These are phyloP conservation scores for Aspergillus calidoustus DNA, from an alignment of 2,329 filamentous ascomycete species.

Conservation along the genomic window DNA sequence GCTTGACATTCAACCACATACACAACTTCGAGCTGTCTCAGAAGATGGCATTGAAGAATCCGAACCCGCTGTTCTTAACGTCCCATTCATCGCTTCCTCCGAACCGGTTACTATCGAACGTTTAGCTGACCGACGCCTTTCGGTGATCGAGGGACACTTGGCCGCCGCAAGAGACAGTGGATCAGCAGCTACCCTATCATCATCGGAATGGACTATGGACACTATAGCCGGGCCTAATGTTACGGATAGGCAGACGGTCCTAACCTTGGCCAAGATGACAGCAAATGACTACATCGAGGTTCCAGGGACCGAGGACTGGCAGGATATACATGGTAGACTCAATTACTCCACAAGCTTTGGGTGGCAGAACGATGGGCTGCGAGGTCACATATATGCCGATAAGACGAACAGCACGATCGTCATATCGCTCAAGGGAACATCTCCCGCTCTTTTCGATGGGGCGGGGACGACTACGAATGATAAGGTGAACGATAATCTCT, in stretches of 20 bases:
- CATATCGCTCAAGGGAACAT: slow-evolving; percentile 91
- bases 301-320: slow-evolving; percentile 76
- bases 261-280: slow-evolving; percentile 86
- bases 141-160: slow-evolving; percentile 78
- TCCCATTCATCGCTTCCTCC: slow-evolving; percentile 66
- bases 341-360: slow-evolving; percentile 90
- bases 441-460: slow-evolving; percentile 90
- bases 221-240: slow-evolving; percentile 78
- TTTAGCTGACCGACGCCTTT: slow-evolving; percentile 75
- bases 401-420: slow-evolving; percentile 83
- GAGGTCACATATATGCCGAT: slow-evolving; percentile 91
- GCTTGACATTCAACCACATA: slow-evolving; percentile 69
- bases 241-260: slow-evolving; percentile 80
- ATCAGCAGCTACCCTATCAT: slow-evolving; percentile 68
- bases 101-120: slow-evolving; percentile 74
- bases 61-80: slow-evolving; percentile 52
- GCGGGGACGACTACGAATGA: slow-evolving; percentile 96
- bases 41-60: slow-evolving; percentile 45
- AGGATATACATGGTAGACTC: slow-evolving; percentile 76
- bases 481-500: slow-evolving; percentile 96
- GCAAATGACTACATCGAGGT: slow-evolving; percentile 84
- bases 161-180: slow-evolving; percentile 72
- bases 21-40: slow-evolving; percentile 54
- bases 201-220: slow-evolving; percentile 82
- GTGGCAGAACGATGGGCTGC: slow-evolving; percentile 85